Percentiles rank a stretch among this genome's conserved stretches.
phyloP scores from a whole-genome alignment of 176 grass and related monocot genomes.

The Lolium perenne region DNA sequence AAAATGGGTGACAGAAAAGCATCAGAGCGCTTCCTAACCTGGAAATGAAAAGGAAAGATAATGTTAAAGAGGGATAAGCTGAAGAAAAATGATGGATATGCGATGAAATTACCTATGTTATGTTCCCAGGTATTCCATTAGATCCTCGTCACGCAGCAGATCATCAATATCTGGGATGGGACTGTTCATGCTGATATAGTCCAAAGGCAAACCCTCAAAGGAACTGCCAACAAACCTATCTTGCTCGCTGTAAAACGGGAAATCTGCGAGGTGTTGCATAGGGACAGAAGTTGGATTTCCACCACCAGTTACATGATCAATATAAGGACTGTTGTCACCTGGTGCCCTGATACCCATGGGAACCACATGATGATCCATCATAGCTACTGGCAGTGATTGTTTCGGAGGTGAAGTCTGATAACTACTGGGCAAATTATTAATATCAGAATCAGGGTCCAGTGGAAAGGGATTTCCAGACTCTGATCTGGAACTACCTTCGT shows the following conservation, averaged over 20 bases:
- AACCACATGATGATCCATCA: conserved; percentile 53
- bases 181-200: conserved; percentile 85
- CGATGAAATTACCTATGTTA: conserved; percentile 56
- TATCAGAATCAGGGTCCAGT: conserved; percentile 41
- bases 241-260: conserved; percentile 70
- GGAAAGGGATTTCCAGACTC: conserved; percentile 49
- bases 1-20: conserved; percentile 42
- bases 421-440: conserved; percentile 49
- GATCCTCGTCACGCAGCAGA: conserved; percentile 88
- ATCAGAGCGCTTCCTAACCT: conserved; percentile 42
- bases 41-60: conserved; percentile 34
- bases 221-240: conserved; percentile 90
- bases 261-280: conserved; percentile 67
- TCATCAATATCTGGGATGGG: conserved; percentile 87
- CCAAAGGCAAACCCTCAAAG: conserved; percentile 78
- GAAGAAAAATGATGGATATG: conserved; percentile 26
- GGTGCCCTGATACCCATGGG: conserved; percentile 53
- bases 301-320: conserved; percentile 50
- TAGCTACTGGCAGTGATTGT: conserved; percentile 49
- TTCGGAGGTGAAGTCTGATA: conserved; percentile 50
- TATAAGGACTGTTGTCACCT: conserved; percentile 61
- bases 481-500: conserved; percentile 42
- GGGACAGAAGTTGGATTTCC: conserved; percentile 59
- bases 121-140: conserved; percentile 98
- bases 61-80: conserved; percentile 43